Evolutionary conservation across 2,329 filamentous ascomycete genomes (phyloP).

Genomic region (Penicillium sp.): DNA sequence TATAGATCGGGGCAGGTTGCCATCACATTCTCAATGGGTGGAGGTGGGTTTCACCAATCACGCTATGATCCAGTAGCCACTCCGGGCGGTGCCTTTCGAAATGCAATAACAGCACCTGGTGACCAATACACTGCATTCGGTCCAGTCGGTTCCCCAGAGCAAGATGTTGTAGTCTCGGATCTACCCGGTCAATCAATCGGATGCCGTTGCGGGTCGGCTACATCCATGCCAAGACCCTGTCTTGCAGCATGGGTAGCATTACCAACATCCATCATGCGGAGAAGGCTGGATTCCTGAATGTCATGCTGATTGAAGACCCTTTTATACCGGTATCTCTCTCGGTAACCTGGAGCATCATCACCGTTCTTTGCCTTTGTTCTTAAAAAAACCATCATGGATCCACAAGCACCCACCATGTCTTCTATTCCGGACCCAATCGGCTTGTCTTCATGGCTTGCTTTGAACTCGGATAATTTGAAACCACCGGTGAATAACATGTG

Average conservation of each 20-base stretch:
- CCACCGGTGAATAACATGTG: background rate
- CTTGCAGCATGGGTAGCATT: background rate
- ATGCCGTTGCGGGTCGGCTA: constrained; percentile 12
- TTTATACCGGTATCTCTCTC: background rate
- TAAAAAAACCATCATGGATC: background rate
- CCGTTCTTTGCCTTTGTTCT: background rate
- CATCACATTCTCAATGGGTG: background rate
- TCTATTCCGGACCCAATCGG: background rate
- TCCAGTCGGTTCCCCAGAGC: background rate
- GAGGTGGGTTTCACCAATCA: background rate
- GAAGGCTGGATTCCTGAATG: background rate
- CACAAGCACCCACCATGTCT: background rate
- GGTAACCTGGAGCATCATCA: background rate
- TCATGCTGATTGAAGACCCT: background rate
- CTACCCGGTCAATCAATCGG: constrained; percentile 13
- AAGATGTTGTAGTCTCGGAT: constrained; percentile 2
- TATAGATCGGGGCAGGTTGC: background rate
- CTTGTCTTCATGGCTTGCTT: background rate
- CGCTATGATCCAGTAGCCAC: background rate
- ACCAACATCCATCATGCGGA: background rate
- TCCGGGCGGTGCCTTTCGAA: background rate
- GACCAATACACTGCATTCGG: background rate
- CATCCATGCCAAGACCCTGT: constrained; percentile 2
- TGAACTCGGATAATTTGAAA: background rate
- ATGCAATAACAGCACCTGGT: background rate